These are phyloP conservation scores for Arachis hypogaea DNA, from an alignment of 306 rosid species.

Conservation along the genomic window DNA sequence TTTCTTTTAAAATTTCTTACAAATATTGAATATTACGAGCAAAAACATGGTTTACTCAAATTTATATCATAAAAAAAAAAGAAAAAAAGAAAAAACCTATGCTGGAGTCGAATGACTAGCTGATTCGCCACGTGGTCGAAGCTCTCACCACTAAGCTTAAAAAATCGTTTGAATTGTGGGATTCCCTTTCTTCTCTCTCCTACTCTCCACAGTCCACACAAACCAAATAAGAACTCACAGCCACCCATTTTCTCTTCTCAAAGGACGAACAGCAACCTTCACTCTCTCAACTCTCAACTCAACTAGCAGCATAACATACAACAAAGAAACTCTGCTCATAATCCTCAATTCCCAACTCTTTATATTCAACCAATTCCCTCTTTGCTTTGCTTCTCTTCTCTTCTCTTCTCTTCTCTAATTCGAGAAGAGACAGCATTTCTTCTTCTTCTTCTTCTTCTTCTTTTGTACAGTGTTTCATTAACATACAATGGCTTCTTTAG, in stretches of 20 bases:
- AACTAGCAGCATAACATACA: too few species aligned
- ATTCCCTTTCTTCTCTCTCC: background rate
- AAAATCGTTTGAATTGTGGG: conserved; percentile 37
- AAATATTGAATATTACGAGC: too few species aligned
- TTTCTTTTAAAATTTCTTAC: too few species aligned
- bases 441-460: too few species aligned
- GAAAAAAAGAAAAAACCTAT: too few species aligned
- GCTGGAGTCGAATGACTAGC: too few species aligned
- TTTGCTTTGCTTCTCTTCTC: conserved; percentile 6
- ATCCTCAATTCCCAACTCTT: background rate
- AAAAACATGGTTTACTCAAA: too few species aligned
- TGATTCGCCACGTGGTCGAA: conserved; percentile 54
- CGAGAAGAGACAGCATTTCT: conserved; percentile 27
- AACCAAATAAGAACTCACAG: conserved; percentile 40
- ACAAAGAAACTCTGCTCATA: too few species aligned
- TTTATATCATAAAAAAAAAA: too few species aligned
- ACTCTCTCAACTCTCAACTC: too few species aligned
- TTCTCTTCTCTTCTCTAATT: background rate
- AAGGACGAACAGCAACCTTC: background rate
- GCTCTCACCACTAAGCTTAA: conserved; percentile 53
- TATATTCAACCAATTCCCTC: background rate
- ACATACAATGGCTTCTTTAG: conserved; percentile 76
- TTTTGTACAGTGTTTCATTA: conserved; percentile 24
- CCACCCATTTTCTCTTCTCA: conserved; percentile 1
- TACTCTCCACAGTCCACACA: conserved; percentile 37